A percentile compares a stretch with the other conserved stretches of the same genome.
These are phyloP conservation scores for Leccinum subrobustum DNA, from an alignment of 1,284 basidiomycete genomes.

Conservation along the genomic window DNA sequence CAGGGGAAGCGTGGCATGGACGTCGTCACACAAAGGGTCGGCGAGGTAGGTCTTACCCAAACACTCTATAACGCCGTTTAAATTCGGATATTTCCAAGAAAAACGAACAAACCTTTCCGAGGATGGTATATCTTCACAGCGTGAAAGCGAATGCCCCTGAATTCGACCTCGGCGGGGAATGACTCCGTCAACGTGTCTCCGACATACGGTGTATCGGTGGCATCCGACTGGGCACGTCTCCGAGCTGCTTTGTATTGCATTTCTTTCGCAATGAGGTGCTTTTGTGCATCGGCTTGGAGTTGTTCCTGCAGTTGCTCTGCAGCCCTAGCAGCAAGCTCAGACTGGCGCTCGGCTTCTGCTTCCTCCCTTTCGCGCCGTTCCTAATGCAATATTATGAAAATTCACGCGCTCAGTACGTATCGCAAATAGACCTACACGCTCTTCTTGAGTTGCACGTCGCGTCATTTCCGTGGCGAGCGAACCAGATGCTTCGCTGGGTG, in stretches of 20 bases:
- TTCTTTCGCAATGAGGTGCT: slow-evolving; percentile 52
- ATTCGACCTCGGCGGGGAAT: slow-evolving; percentile 55
- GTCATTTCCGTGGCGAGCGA: slow-evolving; percentile 77
- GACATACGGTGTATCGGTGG: slow-evolving; percentile 56
- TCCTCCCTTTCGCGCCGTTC: slow-evolving; percentile 40
- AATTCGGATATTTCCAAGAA: not conserved
- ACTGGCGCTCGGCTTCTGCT: slow-evolving; percentile 51
- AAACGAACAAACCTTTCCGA: slow-evolving; percentile 47
- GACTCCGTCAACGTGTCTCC: slow-evolving; percentile 59
- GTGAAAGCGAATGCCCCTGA: slow-evolving; percentile 57
- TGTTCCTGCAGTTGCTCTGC: slow-evolving; percentile 60
- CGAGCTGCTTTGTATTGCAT: slow-evolving; percentile 52
- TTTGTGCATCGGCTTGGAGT: slow-evolving; percentile 58
- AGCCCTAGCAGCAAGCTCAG: slow-evolving; percentile 46
- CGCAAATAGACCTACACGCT: slow-evolving; percentile 42
- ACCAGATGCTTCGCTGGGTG: slow-evolving; percentile 55
- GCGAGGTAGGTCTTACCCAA: slow-evolving; percentile 67
- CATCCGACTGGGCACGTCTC: slow-evolving; percentile 62
- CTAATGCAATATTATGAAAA: slow-evolving; percentile 11
- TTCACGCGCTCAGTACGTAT: not conserved
- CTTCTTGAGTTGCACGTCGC: slow-evolving; percentile 63
- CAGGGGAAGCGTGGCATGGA: slow-evolving; percentile 52
- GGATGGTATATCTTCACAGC: slow-evolving; percentile 72
- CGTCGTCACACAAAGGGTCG: slow-evolving; percentile 67
- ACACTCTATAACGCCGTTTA: slow-evolving; percentile 41